Evolutionary conservation across 192 early-diverging fungal genomes (phyloP).

Genomic region (Coemansia aciculifera): DNA sequence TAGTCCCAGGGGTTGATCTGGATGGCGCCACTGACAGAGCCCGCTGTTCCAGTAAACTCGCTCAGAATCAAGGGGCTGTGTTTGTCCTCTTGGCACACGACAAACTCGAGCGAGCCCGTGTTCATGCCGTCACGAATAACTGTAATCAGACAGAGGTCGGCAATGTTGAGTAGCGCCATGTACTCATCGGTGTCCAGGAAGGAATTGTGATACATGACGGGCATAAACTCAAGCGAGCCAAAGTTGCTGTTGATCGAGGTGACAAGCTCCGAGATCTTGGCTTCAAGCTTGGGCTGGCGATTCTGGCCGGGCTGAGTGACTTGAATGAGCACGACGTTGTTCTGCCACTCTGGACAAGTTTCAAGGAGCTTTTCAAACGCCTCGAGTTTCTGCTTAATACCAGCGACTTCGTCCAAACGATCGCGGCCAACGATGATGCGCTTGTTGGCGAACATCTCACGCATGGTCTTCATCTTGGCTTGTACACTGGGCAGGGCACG

Average conservation of each 20-base stretch:
- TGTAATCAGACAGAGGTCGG: slow-evolving; percentile 93
- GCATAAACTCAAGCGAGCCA: slow-evolving; percentile 93
- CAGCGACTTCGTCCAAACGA: slow-evolving; percentile 91
- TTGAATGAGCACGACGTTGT: slow-evolving; percentile 92
- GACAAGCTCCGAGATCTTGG: slow-evolving; percentile 88
- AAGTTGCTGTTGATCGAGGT: slow-evolving; percentile 91
- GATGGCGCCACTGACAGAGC: slow-evolving; percentile 78
- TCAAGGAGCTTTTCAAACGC: slow-evolving; percentile 92
- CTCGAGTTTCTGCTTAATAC: slow-evolving; percentile 92
- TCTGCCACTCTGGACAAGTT: slow-evolving; percentile 88
- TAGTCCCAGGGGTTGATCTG: slow-evolving; percentile 98
- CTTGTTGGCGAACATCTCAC: slow-evolving; percentile 83
- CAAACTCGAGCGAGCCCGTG: slow-evolving; percentile 90
- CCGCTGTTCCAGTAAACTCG: slow-evolving; percentile 97
- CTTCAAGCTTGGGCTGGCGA: slow-evolving; percentile 68
- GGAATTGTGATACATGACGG: slow-evolving; percentile 91
- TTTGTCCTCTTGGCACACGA: slow-evolving; percentile 87
- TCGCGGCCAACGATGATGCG: slow-evolving; percentile 96
- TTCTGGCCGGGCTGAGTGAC: slow-evolving; percentile 86
- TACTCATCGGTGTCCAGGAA: slow-evolving; percentile 94
- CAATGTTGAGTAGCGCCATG: slow-evolving; percentile 86
- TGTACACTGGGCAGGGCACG: slow-evolving; percentile 66
- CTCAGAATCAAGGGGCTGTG: slow-evolving; percentile 87
- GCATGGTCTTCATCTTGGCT: slow-evolving; percentile 77
- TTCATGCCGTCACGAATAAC: slow-evolving; percentile 97